Evolutionary conservation across 2,329 filamentous ascomycete species (phyloP).

Genomic region (Fulvia fulva): DNA sequence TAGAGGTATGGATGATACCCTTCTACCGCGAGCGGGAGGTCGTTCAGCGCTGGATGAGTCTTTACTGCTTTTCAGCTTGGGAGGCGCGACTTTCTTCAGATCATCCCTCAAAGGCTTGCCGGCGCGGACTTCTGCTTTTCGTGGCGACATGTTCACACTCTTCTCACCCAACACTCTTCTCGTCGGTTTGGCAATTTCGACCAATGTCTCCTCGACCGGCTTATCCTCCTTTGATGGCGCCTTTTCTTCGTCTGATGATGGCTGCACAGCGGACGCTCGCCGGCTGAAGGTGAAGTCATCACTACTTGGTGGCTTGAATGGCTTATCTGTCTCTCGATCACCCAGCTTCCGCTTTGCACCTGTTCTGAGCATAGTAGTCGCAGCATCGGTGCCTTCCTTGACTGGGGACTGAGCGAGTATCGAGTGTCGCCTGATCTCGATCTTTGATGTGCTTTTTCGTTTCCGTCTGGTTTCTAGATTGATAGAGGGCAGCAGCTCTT

Average conservation of each 20-base stretch:
- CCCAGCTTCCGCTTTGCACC: slow-evolving; percentile 57
- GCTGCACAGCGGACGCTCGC: slow-evolving; percentile 24
- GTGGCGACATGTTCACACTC: slow-evolving; percentile 36
- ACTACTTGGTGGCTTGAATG: slow-evolving; percentile 26
- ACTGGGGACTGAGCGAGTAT: slow-evolving; percentile 40
- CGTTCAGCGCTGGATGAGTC: slow-evolving; percentile 11
- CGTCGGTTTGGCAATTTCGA: slow-evolving; percentile 13
- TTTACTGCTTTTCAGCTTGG: slow-evolving; percentile 8
- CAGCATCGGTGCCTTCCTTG: slow-evolving; percentile 34
- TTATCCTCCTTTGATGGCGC: not conserved
- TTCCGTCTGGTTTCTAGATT: slow-evolving; percentile 53
- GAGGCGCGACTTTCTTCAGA: slow-evolving; percentile 16
- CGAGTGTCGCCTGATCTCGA: slow-evolving; percentile 40
- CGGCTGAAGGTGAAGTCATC: slow-evolving; percentile 49
- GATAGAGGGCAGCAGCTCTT: slow-evolving; percentile 39
- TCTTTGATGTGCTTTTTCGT: slow-evolving; percentile 47
- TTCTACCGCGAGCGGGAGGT: slow-evolving; percentile 28
- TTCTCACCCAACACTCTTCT: slow-evolving; percentile 41
- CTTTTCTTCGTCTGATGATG: slow-evolving; percentile 6
- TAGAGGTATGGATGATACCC: slow-evolving; percentile 21
- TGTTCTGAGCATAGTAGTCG: slow-evolving; percentile 37
- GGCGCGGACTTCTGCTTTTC: slow-evolving; percentile 24
- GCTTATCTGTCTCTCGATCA: slow-evolving; percentile 49
- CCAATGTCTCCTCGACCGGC: slow-evolving; percentile 9
- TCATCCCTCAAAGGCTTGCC: slow-evolving; percentile 16